phyloP scores from a whole-genome alignment of 441 rosid genomes.

The Eruca vesicaria region DNA sequence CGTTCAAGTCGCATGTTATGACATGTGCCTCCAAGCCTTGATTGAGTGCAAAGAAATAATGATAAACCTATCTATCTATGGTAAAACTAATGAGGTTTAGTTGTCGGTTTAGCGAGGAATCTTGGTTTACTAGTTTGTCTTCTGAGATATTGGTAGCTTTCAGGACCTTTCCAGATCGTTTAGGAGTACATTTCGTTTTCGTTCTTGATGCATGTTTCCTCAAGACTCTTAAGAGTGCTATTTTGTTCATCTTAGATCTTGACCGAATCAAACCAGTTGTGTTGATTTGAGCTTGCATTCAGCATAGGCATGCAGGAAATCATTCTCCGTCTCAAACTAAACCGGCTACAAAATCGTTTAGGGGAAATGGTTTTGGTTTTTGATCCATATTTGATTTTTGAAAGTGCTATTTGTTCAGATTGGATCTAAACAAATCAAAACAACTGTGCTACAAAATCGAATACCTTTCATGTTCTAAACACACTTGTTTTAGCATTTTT shows the following conservation, averaged over 20 bases:
- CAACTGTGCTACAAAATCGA: too few species aligned
- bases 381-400: too few species aligned
- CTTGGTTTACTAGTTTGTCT: too few species aligned
- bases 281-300: background rate
- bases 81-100: constrained; percentile 21
- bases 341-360: too few species aligned
- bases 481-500: too few species aligned
- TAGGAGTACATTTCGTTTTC: background rate
- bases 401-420: too few species aligned
- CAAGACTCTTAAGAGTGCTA: background rate
- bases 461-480: too few species aligned
- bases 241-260: constrained; percentile 6
- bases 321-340: background rate
- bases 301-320: background rate
- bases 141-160: too few species aligned
- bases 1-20: constrained; percentile 86
- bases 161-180: too few species aligned
- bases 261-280: background rate
- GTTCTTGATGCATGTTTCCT: background rate
- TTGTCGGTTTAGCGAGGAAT: constrained; percentile 3
- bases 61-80: background rate
- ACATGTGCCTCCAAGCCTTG: constrained; percentile 62
- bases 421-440: too few species aligned
- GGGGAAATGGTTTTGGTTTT: too few species aligned
- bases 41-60: constrained; percentile 33